These are phyloP conservation scores for Rutstroemia sp. DNA, from an alignment of 2,329 filamentous ascomycete species.

Conservation along the genomic window DNA sequence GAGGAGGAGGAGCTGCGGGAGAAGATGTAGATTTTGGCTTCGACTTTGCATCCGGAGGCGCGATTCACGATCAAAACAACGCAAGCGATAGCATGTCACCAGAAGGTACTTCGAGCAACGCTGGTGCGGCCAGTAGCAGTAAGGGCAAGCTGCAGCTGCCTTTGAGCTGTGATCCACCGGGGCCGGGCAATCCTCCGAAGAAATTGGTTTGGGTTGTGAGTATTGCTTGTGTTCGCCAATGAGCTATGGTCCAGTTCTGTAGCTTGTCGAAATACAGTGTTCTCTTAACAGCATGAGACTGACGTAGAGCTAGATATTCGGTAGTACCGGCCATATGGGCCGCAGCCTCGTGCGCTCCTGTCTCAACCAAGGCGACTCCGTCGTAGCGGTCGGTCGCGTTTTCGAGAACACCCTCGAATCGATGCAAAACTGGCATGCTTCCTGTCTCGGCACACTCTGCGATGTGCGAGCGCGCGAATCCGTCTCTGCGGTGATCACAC, in stretches of 20 bases:
- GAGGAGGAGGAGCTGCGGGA: not conserved
- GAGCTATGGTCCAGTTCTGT: too few relatives aligned
- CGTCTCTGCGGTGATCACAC: constrained; percentile 63
- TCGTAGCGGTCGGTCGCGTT: constrained; percentile 77
- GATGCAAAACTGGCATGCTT: constrained; percentile 64
- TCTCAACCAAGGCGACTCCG: constrained; percentile 72
- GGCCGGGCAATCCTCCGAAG: constrained; percentile 58
- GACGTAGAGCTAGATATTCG: constrained; percentile 60
- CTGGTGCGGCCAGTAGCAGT: constrained; percentile 11
- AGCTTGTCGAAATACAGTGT: too few relatives aligned
- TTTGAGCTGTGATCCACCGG: constrained; percentile 78
- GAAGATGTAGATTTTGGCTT: not conserved
- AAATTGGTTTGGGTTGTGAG: constrained; percentile 84
- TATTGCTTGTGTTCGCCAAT: constrained; percentile 12
- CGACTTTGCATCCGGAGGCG: not conserved
- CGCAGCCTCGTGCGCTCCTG: constrained; percentile 80
- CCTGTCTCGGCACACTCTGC: constrained; percentile 76
- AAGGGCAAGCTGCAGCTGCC: constrained; percentile 57
- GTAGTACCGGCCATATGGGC: constrained; percentile 95
- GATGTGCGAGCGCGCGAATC: constrained; percentile 81
- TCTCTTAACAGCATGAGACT: not conserved
- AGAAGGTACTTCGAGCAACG: constrained; percentile 2
- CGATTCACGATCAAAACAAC: constrained; percentile 10
- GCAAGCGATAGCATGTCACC: constrained; percentile 17
- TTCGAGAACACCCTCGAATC: constrained; percentile 67